Base-by-base conservation (phyloP, 139 green algal genomes). In the Chlorella sp. region DNA sequence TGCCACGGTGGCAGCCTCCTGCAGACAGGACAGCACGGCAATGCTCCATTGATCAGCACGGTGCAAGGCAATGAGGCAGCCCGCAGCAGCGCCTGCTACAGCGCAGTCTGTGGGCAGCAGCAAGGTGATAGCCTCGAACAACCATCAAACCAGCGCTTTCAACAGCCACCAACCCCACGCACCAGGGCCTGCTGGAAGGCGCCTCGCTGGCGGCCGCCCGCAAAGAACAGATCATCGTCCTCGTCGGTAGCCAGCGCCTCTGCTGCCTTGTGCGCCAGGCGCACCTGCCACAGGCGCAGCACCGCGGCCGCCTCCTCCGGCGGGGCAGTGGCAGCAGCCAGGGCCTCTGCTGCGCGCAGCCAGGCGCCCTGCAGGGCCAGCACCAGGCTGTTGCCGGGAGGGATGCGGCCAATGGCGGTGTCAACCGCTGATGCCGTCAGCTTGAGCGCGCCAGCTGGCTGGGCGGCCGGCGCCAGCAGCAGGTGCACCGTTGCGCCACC, bases 221-320 rank as follows among this genome's bases (percentile, higher is more conserved):
- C 67, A 39, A 85, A 88, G 26, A 86, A 88, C 12, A 88, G 80
- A 62, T 88, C 85, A 30, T 85, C 85, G 1, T 85, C 85, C 0
- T 85, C 85, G 26, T 81, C 85, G 15, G 16, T 56, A 4, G 83
- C 65, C 51, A 87, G 83, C 75, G 60, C 56, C 1, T 23, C 51
- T 15, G 32, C 73, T 28, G 83, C 70, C 51, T 51, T 62, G 25
- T 60, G 41, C 0, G 73, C 73, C 65, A 87, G 73, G 20, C 75
- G 67, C 21, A 21, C n/a, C 75, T 79, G 72, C 65, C 44, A 51
- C 57, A 87, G 57, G 20, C 17, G 34, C 65, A 84, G n/a, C 25
- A 28, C 32, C n/a, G 51, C 65, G 16, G 80, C 65, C 47, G 68
- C 39, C 44, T 56, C 65, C 23, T 34, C 36, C 12, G 23, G 32